Evolutionary conservation across 73 alveolate genomes (phyloP).

Genomic region (Blepharisma japonicum): DNA sequence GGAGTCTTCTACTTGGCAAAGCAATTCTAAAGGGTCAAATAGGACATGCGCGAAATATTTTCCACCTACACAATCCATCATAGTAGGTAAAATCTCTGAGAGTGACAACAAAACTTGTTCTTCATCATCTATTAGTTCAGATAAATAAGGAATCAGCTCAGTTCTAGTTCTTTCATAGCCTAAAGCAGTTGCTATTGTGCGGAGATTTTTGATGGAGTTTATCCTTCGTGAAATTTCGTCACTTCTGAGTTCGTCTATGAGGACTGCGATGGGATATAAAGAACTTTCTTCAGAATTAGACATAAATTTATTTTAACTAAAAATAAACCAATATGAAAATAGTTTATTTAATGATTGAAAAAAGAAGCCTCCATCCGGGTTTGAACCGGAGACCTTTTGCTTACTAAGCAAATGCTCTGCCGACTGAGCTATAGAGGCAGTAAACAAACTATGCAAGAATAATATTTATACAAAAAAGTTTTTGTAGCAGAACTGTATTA

Average conservation of each 20-base stretch:
- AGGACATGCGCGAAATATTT: conserved; percentile 50
- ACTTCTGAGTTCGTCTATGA: conserved; percentile 71
- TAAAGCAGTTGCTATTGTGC: conserved; percentile 76
- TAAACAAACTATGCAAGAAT: too few species aligned
- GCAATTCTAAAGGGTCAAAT: conserved; percentile 68
- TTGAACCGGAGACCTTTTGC: too few species aligned
- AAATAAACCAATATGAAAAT: too few species aligned
- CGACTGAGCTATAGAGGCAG: too few species aligned
- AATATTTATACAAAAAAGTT: too few species aligned
- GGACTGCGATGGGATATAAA: not conserved
- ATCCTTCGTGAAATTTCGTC: conserved; percentile 70
- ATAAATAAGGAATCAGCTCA: conserved; percentile 89
- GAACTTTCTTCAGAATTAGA: not conserved
- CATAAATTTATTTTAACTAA: too few species aligned
- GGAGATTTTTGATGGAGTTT: conserved; percentile 77
- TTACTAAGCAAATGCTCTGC: too few species aligned
- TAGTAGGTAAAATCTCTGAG: conserved; percentile 76
- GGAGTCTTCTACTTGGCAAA: conserved; percentile 75
- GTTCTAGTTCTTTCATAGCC: conserved; percentile 93
- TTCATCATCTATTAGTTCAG: conserved; percentile 92
- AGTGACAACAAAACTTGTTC: conserved; percentile 91
- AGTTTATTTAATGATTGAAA: too few species aligned
- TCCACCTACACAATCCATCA: conserved; percentile 92
- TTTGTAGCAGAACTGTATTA: too few species aligned
- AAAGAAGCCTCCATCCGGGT: too few species aligned